phyloP scores from a whole-genome alignment of 495 filamentous ascomycete genomes.

The Neurospora tetrasperma region DNA sequence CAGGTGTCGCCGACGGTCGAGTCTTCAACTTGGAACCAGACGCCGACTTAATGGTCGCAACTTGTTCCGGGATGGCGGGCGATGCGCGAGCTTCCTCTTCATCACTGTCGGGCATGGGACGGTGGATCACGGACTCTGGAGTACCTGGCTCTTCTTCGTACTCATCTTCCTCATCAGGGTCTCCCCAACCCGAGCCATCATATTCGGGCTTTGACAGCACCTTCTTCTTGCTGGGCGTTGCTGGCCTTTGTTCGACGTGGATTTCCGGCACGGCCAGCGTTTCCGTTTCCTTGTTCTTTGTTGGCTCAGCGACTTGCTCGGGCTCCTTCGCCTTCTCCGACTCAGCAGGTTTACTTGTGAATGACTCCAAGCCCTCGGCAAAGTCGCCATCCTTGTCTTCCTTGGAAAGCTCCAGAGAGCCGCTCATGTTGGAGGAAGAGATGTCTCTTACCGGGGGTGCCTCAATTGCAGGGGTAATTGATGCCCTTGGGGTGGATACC shows the following conservation, averaged over 20 bases:
- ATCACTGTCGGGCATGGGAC: slow-evolving; percentile 46
- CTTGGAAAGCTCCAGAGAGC: slow-evolving; percentile 7
- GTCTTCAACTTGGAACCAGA: slow-evolving; percentile 84
- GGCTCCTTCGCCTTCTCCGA: slow-evolving; percentile 9
- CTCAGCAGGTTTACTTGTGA: slow-evolving; percentile 29
- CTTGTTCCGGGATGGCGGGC: slow-evolving; percentile 62
- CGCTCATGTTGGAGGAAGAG: slow-evolving; percentile 5
- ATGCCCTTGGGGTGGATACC: slow-evolving; percentile 38
- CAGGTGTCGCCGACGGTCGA: slow-evolving; percentile 73
- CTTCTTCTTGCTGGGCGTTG: slow-evolving; percentile 17
- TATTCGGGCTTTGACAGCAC: slow-evolving; percentile 42
- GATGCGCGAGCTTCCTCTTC: slow-evolving; percentile 38
- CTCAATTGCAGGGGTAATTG: slow-evolving; percentile 17
- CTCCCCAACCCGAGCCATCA: slow-evolving; percentile 46
- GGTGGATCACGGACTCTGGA: slow-evolving; percentile 89
- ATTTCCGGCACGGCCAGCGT: slow-evolving; percentile 16
- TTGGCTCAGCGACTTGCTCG: slow-evolving; percentile 16
- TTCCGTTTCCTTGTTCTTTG: slow-evolving; percentile 38
- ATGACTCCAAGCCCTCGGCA: slow-evolving; percentile 31
- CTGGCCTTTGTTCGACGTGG: neutral
- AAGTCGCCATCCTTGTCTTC: slow-evolving; percentile 24
- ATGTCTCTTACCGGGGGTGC: neutral
- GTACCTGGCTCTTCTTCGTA: slow-evolving; percentile 59
- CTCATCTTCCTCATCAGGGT: slow-evolving; percentile 39
- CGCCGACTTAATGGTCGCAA: slow-evolving; percentile 80